phyloP scores from a whole-genome alignment of 352 stramenopile species.

The Blastocystis sp. region DNA sequence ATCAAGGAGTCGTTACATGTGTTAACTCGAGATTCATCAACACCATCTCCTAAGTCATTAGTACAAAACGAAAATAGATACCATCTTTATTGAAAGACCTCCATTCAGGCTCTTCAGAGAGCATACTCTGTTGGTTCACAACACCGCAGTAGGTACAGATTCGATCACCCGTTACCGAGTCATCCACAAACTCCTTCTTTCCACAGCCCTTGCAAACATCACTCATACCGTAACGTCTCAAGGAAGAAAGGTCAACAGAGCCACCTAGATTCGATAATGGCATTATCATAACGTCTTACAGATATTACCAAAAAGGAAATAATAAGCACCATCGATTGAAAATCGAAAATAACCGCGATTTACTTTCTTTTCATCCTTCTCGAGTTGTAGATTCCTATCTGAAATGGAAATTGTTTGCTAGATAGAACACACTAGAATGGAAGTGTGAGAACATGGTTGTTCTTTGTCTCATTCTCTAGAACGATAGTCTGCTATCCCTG shows the following conservation, averaged over 20 bases:
- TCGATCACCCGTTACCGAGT: conserved; percentile 10
- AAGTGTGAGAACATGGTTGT: too few relatives aligned
- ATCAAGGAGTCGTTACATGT: conserved; percentile 19
- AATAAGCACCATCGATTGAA: neutral
- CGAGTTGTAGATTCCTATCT: too few relatives aligned
- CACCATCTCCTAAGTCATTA: conserved; percentile 8
- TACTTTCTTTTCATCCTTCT: neutral
- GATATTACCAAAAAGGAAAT: neutral
- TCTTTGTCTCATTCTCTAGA: too few relatives aligned
- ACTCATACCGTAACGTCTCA: neutral
- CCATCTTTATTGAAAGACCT: conserved; percentile 28
- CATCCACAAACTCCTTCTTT: conserved; percentile 26
- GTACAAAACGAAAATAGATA: neutral
- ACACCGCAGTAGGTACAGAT: conserved; percentile 23
- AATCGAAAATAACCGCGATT: neutral
- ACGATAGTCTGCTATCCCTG: too few relatives aligned
- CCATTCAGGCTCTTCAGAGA: conserved; percentile 52
- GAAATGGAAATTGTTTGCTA: too few relatives aligned
- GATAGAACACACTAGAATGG: too few relatives aligned
- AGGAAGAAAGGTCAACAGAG: neutral
- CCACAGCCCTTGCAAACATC: conserved; percentile 25
- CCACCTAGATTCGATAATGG: neutral
- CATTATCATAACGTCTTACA: neutral
- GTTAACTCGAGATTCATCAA: neutral
- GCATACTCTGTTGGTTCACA: conserved; percentile 5